Evolutionary conservation across 495 filamentous ascomycete species (phyloP).

Genomic region (Pyrenopolyporus hunteri): DNA sequence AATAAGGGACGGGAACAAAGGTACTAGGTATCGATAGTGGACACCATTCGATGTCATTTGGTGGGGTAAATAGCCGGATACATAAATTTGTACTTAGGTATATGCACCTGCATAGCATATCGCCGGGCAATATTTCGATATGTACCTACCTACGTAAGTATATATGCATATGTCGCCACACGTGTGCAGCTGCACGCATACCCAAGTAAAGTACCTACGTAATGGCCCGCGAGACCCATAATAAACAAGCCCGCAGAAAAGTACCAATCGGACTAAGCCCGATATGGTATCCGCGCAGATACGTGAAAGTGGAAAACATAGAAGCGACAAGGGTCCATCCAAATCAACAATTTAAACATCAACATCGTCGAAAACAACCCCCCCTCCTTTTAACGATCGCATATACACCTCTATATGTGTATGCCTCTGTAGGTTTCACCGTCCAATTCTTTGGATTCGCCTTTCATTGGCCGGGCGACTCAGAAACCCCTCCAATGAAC

Average conservation of each 20-base stretch:
- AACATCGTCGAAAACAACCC: slow-evolving; percentile 6
- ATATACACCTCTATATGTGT: neutral
- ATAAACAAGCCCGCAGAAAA: slow-evolving; percentile 2
- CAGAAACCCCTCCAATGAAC: slow-evolving; percentile 27
- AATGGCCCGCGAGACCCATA: neutral
- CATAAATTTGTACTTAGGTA: neutral
- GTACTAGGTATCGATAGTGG: slow-evolving; percentile 12
- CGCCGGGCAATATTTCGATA: neutral
- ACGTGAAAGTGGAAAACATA: slow-evolving; percentile 4
- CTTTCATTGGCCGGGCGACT: neutral
- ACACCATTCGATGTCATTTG: slow-evolving; percentile 3
- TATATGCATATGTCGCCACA: too few relatives aligned
- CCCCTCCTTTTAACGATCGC: neutral
- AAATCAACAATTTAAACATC: slow-evolving; percentile 11
- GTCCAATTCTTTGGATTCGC: neutral
- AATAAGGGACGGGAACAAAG: slow-evolving; percentile 3
- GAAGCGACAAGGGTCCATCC: neutral
- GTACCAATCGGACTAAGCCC: neutral
- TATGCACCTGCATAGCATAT: neutral
- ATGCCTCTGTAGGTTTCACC: neutral
- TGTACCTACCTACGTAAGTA: neutral
- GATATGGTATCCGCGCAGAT: neutral
- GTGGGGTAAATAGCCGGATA: slow-evolving; percentile 20
- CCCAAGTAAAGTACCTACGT: too few relatives aligned
- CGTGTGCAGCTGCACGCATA: neutral